A percentile compares a stretch with the other conserved stretches of the same genome.
phyloP scores from a whole-genome alignment of 495 filamentous ascomycete genomes.

The Lophium mytilinum region DNA sequence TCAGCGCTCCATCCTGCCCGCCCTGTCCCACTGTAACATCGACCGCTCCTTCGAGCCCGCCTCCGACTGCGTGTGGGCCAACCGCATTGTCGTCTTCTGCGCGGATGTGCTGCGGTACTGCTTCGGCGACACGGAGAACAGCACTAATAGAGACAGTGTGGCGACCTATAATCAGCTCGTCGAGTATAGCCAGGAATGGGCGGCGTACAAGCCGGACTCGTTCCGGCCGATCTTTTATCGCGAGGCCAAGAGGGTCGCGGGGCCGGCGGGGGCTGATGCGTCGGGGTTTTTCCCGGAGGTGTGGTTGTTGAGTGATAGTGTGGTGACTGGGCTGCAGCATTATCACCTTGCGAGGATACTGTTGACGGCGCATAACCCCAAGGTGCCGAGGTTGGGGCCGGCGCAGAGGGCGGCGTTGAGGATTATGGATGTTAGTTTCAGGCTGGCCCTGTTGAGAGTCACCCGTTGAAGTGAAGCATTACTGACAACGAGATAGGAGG shows the following conservation, averaged over 20 bases:
- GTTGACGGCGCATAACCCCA: slow-evolving; percentile 38
- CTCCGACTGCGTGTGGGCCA: slow-evolving; percentile 45
- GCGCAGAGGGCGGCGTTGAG: slow-evolving; percentile 22
- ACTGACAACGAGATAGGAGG: slow-evolving; percentile 26
- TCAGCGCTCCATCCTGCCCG: slow-evolving; percentile 36
- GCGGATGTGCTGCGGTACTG: slow-evolving; percentile 48
- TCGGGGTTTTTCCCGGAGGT: slow-evolving; percentile 32
- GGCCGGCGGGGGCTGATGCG: too few species aligned
- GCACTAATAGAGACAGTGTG: not conserved
- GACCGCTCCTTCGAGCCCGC: slow-evolving; percentile 37
- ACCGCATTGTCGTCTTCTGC: slow-evolving; percentile 45
- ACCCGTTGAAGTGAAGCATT: not conserved
- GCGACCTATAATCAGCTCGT: slow-evolving; percentile 10
- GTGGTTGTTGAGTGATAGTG: slow-evolving; percentile 36
- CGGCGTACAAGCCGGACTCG: slow-evolving; percentile 11
- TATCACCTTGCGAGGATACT: slow-evolving; percentile 36
- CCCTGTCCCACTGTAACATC: slow-evolving; percentile 26
- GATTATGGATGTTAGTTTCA: slow-evolving; percentile 9
- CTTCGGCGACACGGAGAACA: slow-evolving; percentile 31
- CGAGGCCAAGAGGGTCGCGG: slow-evolving; percentile 13
- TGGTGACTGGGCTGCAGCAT: slow-evolving; percentile 35
- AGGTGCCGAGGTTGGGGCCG: slow-evolving; percentile 32
- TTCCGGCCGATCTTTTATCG: slow-evolving; percentile 20
- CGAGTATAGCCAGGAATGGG: slow-evolving; percentile 10
- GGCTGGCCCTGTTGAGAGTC: not conserved